Base-by-base conservation (phyloP, 768 basidiomycete genomes). In the Coprinopsis marcescibilis region DNA sequence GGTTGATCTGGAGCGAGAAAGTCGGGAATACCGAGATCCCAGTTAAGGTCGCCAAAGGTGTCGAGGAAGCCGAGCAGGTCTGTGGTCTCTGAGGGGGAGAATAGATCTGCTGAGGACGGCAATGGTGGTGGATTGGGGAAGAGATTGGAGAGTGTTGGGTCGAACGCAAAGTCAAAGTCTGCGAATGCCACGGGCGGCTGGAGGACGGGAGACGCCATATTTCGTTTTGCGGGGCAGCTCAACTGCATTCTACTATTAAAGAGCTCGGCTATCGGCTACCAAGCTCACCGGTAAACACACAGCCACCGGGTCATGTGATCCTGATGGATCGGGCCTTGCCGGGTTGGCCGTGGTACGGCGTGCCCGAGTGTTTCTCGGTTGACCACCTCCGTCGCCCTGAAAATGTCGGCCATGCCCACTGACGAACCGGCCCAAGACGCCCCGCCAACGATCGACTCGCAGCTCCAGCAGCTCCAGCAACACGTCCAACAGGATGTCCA, bases 1-100 rank as follows among this genome's bases (percentile, higher is more conserved):
- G 33, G 26, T 4, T 2, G 47, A 6, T 54, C 50, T 13, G 34
- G 46, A 12, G 33, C 11, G 43, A 27, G 2, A 37, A 43, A 49
- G 21, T 49, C 35, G 19, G 52, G 12, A 19, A 32, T n/a, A 21
- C 74, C 71, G 49, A 79, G 69, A 45, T 85, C 83, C 80, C 80
- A 74, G 47, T 62, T 65, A 55, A 72, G 62, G 41, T 69, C 82
- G 56, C 71, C 75, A 57, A 89, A 87, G 63, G 81, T 83, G 65
- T 90, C 87, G 60, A 91, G 78, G 61, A 91, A 91, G 46, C 83
- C 82, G 50, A 89, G 73, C 44, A 91, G 70, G 63, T 88, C 81
- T 0, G 81, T 84, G 4, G 85, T 85, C 65, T 91, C 89, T 51
- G 81, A 75, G 0, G 78, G 71, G 7, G 87, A 85, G 63, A 91